These are phyloP conservation scores for Rhododendron mucronatum DNA, from an alignment of 148 eudicot genomes.

Conservation along the genomic window DNA sequence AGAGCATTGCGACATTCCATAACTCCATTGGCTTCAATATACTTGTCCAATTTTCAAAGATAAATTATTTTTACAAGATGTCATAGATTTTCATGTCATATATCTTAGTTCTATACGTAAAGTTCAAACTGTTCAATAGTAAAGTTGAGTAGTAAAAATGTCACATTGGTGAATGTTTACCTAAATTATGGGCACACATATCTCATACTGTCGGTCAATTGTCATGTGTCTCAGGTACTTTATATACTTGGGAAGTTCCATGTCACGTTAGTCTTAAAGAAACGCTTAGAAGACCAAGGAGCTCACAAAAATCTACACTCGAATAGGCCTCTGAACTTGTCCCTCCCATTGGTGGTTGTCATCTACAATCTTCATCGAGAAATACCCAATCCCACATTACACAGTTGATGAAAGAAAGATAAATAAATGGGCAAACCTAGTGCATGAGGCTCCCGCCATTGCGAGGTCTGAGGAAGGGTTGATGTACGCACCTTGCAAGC, in stretches of 20 bases:
- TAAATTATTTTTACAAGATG: not conserved
- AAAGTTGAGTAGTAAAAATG: not conserved
- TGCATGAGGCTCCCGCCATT: no score
- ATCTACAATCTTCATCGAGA: not conserved
- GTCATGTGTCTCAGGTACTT: not conserved
- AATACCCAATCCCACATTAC: not conserved
- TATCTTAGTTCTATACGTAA: not conserved
- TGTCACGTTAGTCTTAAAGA: not conserved
- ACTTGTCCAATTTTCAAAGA: no score
- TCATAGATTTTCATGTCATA: not conserved
- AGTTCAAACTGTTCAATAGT: not conserved
- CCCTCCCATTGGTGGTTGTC: not conserved
- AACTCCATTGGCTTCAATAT: no score
- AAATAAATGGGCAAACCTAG: no score
- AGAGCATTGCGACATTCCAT: not conserved
- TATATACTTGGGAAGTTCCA: not conserved
- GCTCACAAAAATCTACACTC: not conserved
- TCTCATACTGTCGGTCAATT: not conserved
- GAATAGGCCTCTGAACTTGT: not conserved
- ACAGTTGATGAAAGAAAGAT: not conserved
- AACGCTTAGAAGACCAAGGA: not conserved
- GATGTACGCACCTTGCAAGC: no score
- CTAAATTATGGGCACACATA: not conserved
- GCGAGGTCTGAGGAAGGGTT: no score
- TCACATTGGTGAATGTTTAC: not conserved